Evolutionary conservation across 169 alveolate genomes (phyloP), one percentile per base, ranked within the genome.

Genomic region (Eimeria mitis): DNA sequence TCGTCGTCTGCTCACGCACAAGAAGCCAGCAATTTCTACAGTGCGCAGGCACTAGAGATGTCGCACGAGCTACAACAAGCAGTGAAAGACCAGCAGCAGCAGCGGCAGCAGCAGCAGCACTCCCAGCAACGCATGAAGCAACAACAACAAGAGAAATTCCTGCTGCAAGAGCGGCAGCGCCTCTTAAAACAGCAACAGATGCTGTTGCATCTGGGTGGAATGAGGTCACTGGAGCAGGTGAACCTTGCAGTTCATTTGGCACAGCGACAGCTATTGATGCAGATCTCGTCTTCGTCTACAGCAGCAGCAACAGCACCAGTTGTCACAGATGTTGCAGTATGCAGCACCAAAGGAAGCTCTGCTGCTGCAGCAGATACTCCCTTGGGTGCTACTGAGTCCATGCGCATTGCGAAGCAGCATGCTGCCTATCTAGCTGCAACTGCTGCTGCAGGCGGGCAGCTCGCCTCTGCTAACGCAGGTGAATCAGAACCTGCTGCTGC

Each of bases 351-450:
- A 16, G 81, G 47, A 23, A 37, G 65, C 40, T 2, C 59, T 89
- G 71, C 87, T 47, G 56, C 37, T 14, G 87, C 47, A 31, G 21
- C 88, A n/a, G 16, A 40, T 28, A 59, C 56, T 44, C 1, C 52
- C n/a, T 23, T 71, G 16, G 87, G 65, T 28, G 34, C 56, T 28
- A 52, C 85, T n/a, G 76, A 61, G 23, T 47, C 81, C 92, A 31
- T 56, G 28, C 92, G 92, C n/a, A 87, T 87, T 56, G 92, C 92
- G 42, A 34, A 56, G 52, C 92, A 87, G 65, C 92, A 87, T 63
- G 92, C 92, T 59, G 92, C 83, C n/a, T 87, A 87, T 28, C 25
- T 54, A 2, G 87, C 87, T 31, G 75, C 70, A 37, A 87, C 87
- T 2, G 95, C 85, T 89, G 49, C 59, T 47, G 75, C 95, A n/a